Conservation (phyloP, 177 flowering plant genomes). For the Telopea speciosissima region DNA sequence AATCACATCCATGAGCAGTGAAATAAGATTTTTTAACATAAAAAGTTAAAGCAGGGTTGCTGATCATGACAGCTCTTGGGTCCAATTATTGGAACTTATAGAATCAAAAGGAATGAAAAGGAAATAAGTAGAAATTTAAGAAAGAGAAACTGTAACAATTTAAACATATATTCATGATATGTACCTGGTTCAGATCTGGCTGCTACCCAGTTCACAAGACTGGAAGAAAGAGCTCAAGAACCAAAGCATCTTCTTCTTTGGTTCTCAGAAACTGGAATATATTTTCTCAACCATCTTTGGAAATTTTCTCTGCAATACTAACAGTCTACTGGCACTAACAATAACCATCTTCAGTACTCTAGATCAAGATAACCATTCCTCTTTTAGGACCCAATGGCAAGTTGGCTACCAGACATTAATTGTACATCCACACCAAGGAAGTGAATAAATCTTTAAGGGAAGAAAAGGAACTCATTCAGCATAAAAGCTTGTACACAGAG, state of each 20-base stretch:
- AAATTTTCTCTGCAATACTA: no score
- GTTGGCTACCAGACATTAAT: no score
- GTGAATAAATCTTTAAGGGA: constrained; percentile 4
- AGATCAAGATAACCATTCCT: no score
- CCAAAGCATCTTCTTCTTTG: not conserved
- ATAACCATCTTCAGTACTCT: no score
- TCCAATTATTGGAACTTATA: no score
- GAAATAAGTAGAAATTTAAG: not conserved
- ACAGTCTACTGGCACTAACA: no score
- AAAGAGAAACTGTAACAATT: not conserved
- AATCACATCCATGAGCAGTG: not conserved
- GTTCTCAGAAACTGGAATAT: not conserved
- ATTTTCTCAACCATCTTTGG: no score
- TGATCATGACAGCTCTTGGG: not conserved
- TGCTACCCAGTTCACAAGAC: not conserved
- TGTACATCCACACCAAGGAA: not conserved
- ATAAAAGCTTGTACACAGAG: not conserved
- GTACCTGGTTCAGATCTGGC: not conserved
- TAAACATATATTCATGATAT: not conserved
- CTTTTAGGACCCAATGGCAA: no score
- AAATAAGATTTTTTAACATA: not conserved
- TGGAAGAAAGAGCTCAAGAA: not conserved
- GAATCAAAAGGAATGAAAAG: not conserved
- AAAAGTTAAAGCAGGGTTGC: not conserved
- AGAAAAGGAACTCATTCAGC: constrained; percentile 5